Evolutionary conservation across 768 basidiomycete genomes (phyloP).

Genomic region (Tremella yokohamensis): DNA sequence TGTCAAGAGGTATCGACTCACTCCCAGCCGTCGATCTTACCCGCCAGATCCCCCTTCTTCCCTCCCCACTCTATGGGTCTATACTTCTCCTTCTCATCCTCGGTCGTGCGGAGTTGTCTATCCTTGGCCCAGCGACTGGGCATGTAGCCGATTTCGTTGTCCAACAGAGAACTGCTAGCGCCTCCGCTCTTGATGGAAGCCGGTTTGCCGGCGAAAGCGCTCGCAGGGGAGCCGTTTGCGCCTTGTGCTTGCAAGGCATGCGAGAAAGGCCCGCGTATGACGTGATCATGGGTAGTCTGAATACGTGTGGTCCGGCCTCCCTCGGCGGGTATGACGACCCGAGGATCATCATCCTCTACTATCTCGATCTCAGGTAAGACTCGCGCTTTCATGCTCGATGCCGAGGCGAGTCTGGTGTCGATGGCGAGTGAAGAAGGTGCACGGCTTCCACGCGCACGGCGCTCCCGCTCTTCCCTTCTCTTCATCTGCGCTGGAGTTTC

Average conservation of each 20-base stretch:
- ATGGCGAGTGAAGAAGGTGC: constrained; percentile 14
- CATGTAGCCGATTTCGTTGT: constrained; percentile 42
- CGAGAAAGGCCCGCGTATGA: constrained; percentile 38
- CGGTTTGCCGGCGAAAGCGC: not conserved
- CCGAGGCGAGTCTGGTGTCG: constrained; percentile 16
- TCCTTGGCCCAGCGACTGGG: constrained; percentile 49
- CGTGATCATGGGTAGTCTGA: constrained; percentile 39
- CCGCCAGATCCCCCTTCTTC: constrained; percentile 35
- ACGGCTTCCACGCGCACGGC: constrained; percentile 15
- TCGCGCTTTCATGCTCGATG: constrained; percentile 4
- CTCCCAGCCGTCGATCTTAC: constrained; percentile 46
- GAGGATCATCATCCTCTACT: constrained; percentile 45
- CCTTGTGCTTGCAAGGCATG: constrained; percentile 28
- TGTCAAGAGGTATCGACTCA: constrained; percentile 31
- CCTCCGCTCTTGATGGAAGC: constrained; percentile 8
- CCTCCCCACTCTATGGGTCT: constrained; percentile 49
- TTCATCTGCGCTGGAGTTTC: constrained; percentile 49
- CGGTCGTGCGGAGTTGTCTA: constrained; percentile 35
- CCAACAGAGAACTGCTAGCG: constrained; percentile 18
- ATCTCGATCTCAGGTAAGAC: constrained; percentile 45
- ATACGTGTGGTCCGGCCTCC: constrained; percentile 26
- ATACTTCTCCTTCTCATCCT: constrained; percentile 47
- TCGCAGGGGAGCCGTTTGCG: not conserved
- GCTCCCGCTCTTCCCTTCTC: constrained; percentile 36
- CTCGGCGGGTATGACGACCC: constrained; percentile 32